Evolutionary conservation across 768 basidiomycete species (phyloP).

Genomic region (Dentipellis sp.): DNA sequence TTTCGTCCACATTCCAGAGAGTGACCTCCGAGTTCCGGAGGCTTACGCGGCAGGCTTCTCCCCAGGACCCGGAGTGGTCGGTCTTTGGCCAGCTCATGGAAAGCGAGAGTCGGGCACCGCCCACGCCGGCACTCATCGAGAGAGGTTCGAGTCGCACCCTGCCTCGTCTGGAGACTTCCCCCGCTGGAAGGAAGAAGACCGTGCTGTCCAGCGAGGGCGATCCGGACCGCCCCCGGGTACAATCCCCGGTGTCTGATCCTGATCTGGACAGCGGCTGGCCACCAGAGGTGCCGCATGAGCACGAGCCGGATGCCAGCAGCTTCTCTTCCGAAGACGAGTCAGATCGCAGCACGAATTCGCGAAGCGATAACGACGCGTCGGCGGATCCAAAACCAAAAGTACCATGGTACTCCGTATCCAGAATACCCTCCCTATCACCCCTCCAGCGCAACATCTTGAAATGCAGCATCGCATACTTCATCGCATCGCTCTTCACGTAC

Average conservation of each 20-base stretch:
- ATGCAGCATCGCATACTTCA: conserved; percentile 84
- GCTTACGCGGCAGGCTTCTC: not conserved
- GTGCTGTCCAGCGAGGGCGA: not conserved
- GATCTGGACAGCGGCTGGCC: not conserved
- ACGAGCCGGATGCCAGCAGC: not conserved
- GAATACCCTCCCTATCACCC: conserved; percentile 33
- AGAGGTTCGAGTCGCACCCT: not conserved
- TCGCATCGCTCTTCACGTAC: conserved; percentile 91
- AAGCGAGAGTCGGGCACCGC: not conserved
- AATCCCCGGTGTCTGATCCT: conserved; percentile 4
- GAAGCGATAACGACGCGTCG: not conserved
- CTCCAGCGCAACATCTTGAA: conserved; percentile 74
- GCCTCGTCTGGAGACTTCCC: not conserved
- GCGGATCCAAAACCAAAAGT: not conserved
- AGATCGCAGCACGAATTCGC: not conserved
- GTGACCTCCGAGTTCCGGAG: not conserved
- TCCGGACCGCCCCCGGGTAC: not conserved
- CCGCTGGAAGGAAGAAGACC: not conserved
- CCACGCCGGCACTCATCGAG: not conserved
- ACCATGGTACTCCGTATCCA: conserved; percentile 10
- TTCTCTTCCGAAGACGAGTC: not conserved
- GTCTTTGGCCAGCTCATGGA: conserved; percentile 11
- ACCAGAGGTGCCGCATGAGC: not conserved
- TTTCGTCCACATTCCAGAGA: not conserved
- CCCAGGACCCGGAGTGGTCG: conserved; percentile 7